Base-by-base conservation (phyloP, 2,329 filamentous ascomycete species). In the Paraphoma sp. region DNA sequence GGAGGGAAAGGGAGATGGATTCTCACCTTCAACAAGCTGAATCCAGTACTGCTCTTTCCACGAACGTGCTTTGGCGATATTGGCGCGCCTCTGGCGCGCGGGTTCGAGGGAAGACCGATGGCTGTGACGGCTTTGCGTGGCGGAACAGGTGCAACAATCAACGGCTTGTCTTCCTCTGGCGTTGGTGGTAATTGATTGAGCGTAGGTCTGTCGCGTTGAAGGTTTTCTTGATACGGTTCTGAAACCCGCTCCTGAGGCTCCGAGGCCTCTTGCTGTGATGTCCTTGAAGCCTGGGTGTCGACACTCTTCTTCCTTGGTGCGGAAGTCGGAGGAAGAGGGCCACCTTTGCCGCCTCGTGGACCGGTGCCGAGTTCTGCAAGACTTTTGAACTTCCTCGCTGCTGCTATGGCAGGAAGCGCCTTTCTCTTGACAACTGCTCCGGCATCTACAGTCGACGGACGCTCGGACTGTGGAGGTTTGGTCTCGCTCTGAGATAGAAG, bases 41-140 rank as follows among this genome's bases (percentile, higher is more conserved):
- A 75, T 31, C 73, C 71, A 12, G 74, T 75, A 54, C 68, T 75
- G 55, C 75, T 77, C 56, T 76, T 76, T 17, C 74, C 72, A 10
- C 72, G 71, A 38, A 61, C 52, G 48, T 76, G 74, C 51, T 71
- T 68, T 38, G 67, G 63, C 23, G 64, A 64, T 48, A 52, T 36
- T 54, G 68, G 31, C 53, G 36, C 51, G 18, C 51, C 57, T 51
- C 64, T 68, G 43, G 61, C 54, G 36, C 68, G 67, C n/a, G 72
- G 71, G 43, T 72, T 73, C 2, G 70, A 69, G 1, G 72, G 71
- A 29, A 72, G 62, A 18, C 72, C 71, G 14, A 64, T 57, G 12
- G 59, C 64, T 41, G 60, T 57, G 44, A 71, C 64, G 7, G 57
- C 62, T 48, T 69, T 69, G 48, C 65, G 68, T 17, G 68, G 63